Conservation (phyloP, 2,329 filamentous ascomycete genomes). For the Spiromastix sp. region DNA sequence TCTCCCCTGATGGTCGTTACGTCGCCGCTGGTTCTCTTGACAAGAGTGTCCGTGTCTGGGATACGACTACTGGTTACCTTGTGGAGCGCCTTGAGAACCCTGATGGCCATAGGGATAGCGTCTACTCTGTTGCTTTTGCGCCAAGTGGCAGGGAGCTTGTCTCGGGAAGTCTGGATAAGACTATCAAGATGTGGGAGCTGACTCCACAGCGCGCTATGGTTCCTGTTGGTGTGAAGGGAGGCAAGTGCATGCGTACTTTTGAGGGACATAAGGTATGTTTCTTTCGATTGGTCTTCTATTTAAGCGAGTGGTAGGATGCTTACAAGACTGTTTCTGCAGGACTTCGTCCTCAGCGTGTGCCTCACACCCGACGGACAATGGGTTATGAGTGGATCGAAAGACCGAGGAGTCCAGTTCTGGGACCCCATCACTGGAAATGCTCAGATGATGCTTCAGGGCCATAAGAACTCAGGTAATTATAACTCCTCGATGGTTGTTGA, state of each 20-base stretch:
- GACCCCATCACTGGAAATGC: slow-evolving; percentile 86
- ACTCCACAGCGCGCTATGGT: slow-evolving; percentile 58
- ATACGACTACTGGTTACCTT: slow-evolving; percentile 73
- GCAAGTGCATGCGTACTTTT: slow-evolving; percentile 92
- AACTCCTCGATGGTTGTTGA: neutral
- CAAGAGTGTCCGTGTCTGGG: slow-evolving; percentile 97
- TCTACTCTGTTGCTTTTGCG: slow-evolving; percentile 93
- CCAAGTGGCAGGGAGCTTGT: slow-evolving; percentile 88
- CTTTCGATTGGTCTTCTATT: neutral
- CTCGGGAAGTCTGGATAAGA: slow-evolving; percentile 91
- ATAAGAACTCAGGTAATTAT: slow-evolving; percentile 76
- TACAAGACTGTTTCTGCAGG: slow-evolving; percentile 39
- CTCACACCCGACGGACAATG: slow-evolving; percentile 88
- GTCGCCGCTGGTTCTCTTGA: slow-evolving; percentile 92
- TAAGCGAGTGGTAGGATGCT: slow-evolving; percentile 1
- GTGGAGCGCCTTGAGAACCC: slow-evolving; percentile 87
- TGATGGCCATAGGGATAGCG: slow-evolving; percentile 91
- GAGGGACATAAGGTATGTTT: slow-evolving; percentile 78
- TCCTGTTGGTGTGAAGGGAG: slow-evolving; percentile 62
- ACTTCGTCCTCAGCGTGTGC: slow-evolving; percentile 93
- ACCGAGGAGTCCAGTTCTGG: slow-evolving; percentile 97
- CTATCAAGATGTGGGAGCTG: slow-evolving; percentile 99
- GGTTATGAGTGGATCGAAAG: slow-evolving; percentile 96
- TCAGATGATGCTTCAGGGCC: slow-evolving; percentile 96
- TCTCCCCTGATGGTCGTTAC: slow-evolving; percentile 87